Percentiles rank a stretch among this genome's conserved stretches.
Evolutionary conservation across 1,284 basidiomycete species (phyloP).

Genomic region (Sanghuangporus sanghuang): DNA sequence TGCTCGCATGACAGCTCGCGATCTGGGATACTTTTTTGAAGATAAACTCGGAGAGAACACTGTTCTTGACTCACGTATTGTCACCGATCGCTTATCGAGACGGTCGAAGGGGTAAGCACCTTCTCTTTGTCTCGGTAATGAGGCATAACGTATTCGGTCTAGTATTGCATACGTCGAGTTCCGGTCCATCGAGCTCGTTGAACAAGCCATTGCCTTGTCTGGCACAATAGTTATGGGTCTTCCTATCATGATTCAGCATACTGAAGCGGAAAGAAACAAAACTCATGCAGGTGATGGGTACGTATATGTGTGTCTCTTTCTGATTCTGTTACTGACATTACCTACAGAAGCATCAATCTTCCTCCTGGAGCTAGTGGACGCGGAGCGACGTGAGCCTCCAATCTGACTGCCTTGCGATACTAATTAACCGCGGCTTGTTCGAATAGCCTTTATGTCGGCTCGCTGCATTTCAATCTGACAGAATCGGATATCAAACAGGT

Average conservation of each 20-base stretch:
- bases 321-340: neutral
- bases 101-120: conserved; percentile 86
- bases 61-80: conserved; percentile 93
- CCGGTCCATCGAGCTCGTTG: conserved; percentile 82
- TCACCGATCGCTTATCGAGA: conserved; percentile 88
- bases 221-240: conserved; percentile 97
- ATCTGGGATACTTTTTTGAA: conserved; percentile 98
- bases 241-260: conserved; percentile 93
- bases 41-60: conserved; percentile 89
- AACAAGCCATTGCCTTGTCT: conserved; percentile 82
- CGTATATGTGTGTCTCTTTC: conserved; percentile 24
- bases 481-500: conserved; percentile 97
- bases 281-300: conserved; percentile 80
- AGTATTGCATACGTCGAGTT: conserved; percentile 98
- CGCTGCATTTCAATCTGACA: conserved; percentile 92
- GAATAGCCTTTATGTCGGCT: conserved; percentile 89
- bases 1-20: conserved; percentile 89
- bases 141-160: neutral
- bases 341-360: conserved; percentile 64
- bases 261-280: conserved; percentile 94
- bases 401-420: conserved; percentile 9
- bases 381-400: conserved; percentile 58
- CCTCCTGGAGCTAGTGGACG: conserved; percentile 73
- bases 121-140: neutral
- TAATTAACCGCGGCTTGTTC: conserved; percentile 7